Base-by-base conservation (phyloP, 2,329 filamentous ascomycete species). In the Alternaria ethzedia region DNA sequence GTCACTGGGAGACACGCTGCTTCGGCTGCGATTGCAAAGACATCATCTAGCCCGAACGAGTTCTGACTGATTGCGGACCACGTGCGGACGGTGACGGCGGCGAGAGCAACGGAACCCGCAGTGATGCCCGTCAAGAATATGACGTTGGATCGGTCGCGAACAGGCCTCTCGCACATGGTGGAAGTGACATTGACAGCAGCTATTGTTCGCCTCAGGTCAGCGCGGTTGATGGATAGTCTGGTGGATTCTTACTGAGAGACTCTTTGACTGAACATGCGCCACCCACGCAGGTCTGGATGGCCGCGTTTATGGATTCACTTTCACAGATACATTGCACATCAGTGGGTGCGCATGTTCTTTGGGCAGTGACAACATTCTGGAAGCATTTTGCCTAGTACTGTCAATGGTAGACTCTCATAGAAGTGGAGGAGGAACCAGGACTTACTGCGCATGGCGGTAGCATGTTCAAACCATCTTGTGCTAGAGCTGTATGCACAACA, bases 181-280 rank as follows among this genome's bases (percentile, higher is more conserved):
- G 63, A 50, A 0, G 80, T 81, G 32, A 75, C 67, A 62, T 82
- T 81, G 65, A 81, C 76, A 6, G 78, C 78, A 10, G 71, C 77
- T 79, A 45, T 28, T 10, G 17, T 26, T 5, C 7, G 12, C 4
- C 2, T 46, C 21, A 46, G 0, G 20, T 46, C 44, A 46, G 44
- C 44, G 44, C 21, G 13, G 13, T 46, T 46, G 6, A 20, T 47
- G 10, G 20, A 6, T 2, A 20, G 20, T 26, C 26, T n/a, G 43
- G 43, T 4, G 10, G 7, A 15, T 23, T 50, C 66, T 46, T 57
- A 70, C 68, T 32, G 32, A 70, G 26, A 2, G 57, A 56, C 17
- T 70, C 57, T 13, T 44, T 65, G 6, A 69, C 8, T 3, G 62
- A 66, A 15, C 68, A 69, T 4, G 57, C 58, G 13, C 59, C 44